phyloP scores from a whole-genome alignment of 352 stramenopile species.

The Phytophthora hibernalis region DNA sequence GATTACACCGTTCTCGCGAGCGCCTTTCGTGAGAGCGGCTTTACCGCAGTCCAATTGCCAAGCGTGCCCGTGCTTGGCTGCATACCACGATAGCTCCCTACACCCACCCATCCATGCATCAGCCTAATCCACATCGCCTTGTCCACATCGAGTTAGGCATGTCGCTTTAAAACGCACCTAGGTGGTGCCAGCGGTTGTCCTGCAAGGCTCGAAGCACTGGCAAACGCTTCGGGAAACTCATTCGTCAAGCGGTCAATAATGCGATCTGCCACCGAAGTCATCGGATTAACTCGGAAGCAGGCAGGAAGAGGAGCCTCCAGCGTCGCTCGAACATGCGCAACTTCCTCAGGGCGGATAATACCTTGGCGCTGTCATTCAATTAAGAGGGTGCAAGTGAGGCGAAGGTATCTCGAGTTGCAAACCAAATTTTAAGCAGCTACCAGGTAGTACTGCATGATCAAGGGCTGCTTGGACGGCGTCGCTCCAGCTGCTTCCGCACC shows the following conservation, averaged over 20 bases:
- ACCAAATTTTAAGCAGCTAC: slow-evolving; percentile 27
- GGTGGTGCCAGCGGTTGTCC: slow-evolving; percentile 46
- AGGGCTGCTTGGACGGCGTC: slow-evolving; percentile 34
- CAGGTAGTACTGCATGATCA: slow-evolving; percentile 79
- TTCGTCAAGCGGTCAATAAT: slow-evolving; percentile 59
- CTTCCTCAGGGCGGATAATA: slow-evolving; percentile 55
- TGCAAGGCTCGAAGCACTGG: slow-evolving; percentile 30
- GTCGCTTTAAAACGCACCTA: slow-evolving; percentile 18
- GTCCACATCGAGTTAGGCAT: neutral
- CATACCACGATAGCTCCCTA: slow-evolving; percentile 74
- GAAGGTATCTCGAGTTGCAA: neutral
- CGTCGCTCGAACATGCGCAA: slow-evolving; percentile 52
- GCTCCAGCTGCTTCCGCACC: neutral
- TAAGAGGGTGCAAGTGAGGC: slow-evolving; percentile 4
- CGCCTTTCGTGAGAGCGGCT: slow-evolving; percentile 63
- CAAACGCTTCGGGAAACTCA: slow-evolving; percentile 57
- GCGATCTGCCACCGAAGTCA: slow-evolving; percentile 20
- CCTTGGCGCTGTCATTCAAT: slow-evolving; percentile 57
- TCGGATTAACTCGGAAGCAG: slow-evolving; percentile 79
- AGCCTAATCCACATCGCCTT: neutral
- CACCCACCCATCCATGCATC: neutral
- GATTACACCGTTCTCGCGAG: slow-evolving; percentile 63
- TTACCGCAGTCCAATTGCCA: slow-evolving; percentile 84
- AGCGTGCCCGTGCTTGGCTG: slow-evolving; percentile 49
- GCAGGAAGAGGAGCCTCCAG: slow-evolving; percentile 65